A percentile compares a stretch with the other conserved stretches of the same genome.
Evolutionary conservation across 257 asterid species (phyloP).

Genomic region (Scutellaria galericulata): DNA sequence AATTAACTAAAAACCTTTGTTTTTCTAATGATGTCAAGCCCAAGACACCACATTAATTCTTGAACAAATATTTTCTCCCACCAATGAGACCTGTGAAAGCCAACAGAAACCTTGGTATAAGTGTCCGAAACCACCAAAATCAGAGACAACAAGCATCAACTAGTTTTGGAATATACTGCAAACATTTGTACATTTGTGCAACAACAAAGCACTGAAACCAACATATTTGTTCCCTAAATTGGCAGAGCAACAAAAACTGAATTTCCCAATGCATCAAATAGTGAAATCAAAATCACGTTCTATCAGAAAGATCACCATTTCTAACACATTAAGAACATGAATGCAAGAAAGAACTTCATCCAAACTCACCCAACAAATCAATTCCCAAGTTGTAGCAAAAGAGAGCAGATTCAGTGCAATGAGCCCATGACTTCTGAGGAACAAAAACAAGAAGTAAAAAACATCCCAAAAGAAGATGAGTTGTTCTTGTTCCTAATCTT

Average conservation of each 20-base stretch:
- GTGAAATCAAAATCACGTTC: neutral
- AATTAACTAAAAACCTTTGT: no score
- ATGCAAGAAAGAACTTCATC: neutral
- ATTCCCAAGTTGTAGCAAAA: constrained; percentile 31
- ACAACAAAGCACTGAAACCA: constrained; percentile 55
- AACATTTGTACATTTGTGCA: constrained; percentile 37
- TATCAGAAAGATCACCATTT: neutral
- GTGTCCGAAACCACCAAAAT: constrained; percentile 50
- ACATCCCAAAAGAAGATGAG: constrained; percentile 54
- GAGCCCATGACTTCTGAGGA: no score
- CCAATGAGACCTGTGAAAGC: constrained; percentile 64
- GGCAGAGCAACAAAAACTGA: constrained; percentile 4
- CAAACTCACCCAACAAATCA: constrained; percentile 40
- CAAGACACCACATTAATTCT: constrained; percentile 46
- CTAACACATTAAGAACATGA: constrained; percentile 18
- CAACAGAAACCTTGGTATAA: constrained; percentile 52
- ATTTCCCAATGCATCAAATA: neutral
- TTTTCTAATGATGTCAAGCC: constrained; percentile 26
- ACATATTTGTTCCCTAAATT: constrained; percentile 45
- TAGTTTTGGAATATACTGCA: constrained; percentile 46
- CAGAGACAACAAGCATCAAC: constrained; percentile 59
- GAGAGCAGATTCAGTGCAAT: constrained; percentile 36
- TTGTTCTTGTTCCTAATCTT: constrained; percentile 67
- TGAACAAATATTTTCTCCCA: constrained; percentile 36
- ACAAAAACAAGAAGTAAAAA: constrained; percentile 41